Percentiles rank a stretch among this genome's conserved stretches.
phyloP scores from a whole-genome alignment of 2,329 filamentous ascomycete genomes.

The Xylariales sp. region DNA sequence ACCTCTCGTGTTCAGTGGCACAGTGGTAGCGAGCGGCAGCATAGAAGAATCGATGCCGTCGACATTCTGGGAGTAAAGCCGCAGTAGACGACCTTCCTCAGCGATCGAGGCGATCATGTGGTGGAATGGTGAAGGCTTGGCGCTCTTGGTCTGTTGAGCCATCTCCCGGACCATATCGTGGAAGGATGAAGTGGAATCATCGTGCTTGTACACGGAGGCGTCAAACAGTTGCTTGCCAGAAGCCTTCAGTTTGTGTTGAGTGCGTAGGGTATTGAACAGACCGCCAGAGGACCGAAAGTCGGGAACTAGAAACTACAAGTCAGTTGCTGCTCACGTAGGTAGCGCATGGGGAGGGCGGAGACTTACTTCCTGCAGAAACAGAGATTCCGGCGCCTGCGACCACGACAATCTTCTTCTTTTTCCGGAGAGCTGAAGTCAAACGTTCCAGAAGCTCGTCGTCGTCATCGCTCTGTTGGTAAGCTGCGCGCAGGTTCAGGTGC shows the following conservation, averaged over 20 bases:
- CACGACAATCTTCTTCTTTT: constrained; percentile 94
- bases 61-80: constrained; percentile 94
- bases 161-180: constrained; percentile 94
- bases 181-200: constrained; percentile 82
- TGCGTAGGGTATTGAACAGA: constrained; percentile 79
- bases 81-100: constrained; percentile 77
- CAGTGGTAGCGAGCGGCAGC: constrained; percentile 70
- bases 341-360: constrained; percentile 10
- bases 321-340: background rate
- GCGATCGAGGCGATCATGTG: constrained; percentile 88
- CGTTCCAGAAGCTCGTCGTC: constrained; percentile 60
- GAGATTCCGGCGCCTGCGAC: constrained; percentile 96
- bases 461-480: constrained; percentile 45
- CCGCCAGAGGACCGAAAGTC: constrained; percentile 92
- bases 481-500: constrained; percentile 64
- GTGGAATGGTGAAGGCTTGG: constrained; percentile 84
- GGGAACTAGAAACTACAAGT: constrained; percentile 55
- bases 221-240: constrained; percentile 97
- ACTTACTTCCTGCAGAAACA: constrained; percentile 75
- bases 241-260: constrained; percentile 83
- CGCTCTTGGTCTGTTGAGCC: constrained; percentile 70
- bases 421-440: constrained; percentile 70
- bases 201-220: constrained; percentile 93
- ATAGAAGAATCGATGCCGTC: constrained; percentile 89
- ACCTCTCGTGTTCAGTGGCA: constrained; percentile 76